These are phyloP conservation scores for Glycine tomentella DNA, from an alignment of 306 rosid genomes.

Conservation along the genomic window DNA sequence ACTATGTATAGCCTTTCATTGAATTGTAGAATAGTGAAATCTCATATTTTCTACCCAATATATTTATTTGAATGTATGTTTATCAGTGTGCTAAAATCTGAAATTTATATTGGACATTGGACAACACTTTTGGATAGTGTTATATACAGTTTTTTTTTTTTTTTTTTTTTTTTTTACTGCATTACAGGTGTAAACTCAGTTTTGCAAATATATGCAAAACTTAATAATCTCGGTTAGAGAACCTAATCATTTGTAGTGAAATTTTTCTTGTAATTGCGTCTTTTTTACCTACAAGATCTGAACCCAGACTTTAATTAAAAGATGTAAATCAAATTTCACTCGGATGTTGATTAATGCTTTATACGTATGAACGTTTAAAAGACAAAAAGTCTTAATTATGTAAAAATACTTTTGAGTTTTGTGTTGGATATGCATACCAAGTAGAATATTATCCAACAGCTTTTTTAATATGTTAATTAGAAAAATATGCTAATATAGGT, in stretches of 20 bases:
- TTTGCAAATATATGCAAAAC: no score
- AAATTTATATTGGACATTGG: not conserved
- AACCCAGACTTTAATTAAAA: no score
- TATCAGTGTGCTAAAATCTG: not conserved
- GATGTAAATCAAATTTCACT: no score
- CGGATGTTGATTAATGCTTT: not conserved
- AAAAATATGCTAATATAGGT: not conserved
- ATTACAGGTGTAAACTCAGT: not conserved
- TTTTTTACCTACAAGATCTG: no score
- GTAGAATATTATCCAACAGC: not conserved
- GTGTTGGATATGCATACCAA: not conserved
- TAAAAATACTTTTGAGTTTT: no score
- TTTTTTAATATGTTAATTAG: not conserved
- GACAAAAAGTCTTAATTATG: no score
- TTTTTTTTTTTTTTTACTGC: no score
- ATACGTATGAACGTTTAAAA: no score
- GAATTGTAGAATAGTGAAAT: conserved; percentile 37
- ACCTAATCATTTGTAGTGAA: no score
- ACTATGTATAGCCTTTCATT: conserved; percentile 44
- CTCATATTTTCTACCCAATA: conserved; percentile 20
- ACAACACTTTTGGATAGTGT: not conserved
- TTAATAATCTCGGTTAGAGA: no score
- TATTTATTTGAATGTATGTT: conserved; percentile 34
- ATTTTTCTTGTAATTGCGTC: no score
- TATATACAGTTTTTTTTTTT: not conserved